Evolutionary conservation across 805 yeast species (phyloP).

Genomic region (Candida nemodendra): DNA sequence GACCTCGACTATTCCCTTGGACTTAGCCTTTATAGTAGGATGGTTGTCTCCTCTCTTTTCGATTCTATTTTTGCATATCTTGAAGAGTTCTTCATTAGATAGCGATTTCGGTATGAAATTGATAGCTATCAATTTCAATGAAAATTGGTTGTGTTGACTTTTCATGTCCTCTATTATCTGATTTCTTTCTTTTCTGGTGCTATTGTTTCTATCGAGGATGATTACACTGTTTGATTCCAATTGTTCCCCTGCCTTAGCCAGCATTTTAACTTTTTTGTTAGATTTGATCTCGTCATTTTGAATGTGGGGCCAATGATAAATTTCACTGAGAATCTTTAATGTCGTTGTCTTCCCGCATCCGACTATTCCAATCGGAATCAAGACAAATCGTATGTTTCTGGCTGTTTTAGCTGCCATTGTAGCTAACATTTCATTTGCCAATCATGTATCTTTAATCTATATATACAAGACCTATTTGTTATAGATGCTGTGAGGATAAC

Average conservation of each 20-base stretch:
- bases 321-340: slow-evolving; percentile 49
- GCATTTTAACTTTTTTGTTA: slow-evolving; percentile 42
- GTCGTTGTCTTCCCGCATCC: slow-evolving; percentile 91
- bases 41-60: slow-evolving; percentile 73
- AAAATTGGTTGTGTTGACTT: slow-evolving; percentile 37
- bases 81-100: slow-evolving; percentile 34
- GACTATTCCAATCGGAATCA: slow-evolving; percentile 77
- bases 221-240: slow-evolving; percentile 44
- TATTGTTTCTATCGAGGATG: slow-evolving; percentile 76
- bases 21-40: slow-evolving; percentile 59
- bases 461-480: too few species aligned
- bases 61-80: slow-evolving; percentile 55
- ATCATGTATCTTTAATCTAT: too few species aligned
- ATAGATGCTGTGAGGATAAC: too few species aligned
- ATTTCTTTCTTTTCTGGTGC: slow-evolving; percentile 59
- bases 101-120: slow-evolving; percentile 48
- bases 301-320: slow-evolving; percentile 65
- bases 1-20: slow-evolving; percentile 45
- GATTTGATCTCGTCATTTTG: slow-evolving; percentile 70
- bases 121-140: slow-evolving; percentile 56
- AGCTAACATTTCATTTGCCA: too few species aligned
- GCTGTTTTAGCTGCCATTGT: too few species aligned
- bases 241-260: slow-evolving; percentile 38
- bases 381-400: slow-evolving; percentile 36
- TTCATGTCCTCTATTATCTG: slow-evolving; percentile 54